Conservation (phyloP, 257 asterid species). For the Capsicum chinense region DNA sequence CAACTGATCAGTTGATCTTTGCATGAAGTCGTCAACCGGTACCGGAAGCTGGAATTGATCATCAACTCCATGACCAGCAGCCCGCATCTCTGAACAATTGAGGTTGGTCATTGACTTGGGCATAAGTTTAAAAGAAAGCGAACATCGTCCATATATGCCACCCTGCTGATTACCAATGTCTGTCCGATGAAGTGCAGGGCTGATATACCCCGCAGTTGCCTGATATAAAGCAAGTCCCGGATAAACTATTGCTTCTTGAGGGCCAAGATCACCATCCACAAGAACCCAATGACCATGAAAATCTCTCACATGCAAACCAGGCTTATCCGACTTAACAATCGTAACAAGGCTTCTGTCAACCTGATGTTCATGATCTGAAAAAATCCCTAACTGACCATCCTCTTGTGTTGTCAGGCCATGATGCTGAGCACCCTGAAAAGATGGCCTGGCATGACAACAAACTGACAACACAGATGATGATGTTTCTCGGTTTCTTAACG, state of each 20-base stretch:
- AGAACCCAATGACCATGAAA: conserved; percentile 91
- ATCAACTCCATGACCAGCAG: conserved; percentile 97
- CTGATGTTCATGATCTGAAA: conserved; percentile 81
- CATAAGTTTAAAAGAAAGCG: conserved; percentile 89
- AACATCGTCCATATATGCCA: conserved; percentile 72
- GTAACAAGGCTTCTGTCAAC: conserved; percentile 84
- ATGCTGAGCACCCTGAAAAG: conserved; percentile 86
- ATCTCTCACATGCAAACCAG: conserved; percentile 82
- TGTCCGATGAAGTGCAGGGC: conserved; percentile 75
- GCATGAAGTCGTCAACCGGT: conserved; percentile 96
- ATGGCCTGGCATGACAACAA: conserved; percentile 82
- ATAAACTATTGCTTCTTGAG: conserved; percentile 84
- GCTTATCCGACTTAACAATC: conserved; percentile 77
- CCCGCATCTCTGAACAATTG: conserved; percentile 92
- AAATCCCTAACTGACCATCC: conserved; percentile 75
- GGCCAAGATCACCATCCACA: conserved; percentile 92
- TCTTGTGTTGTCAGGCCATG: conserved; percentile 74
- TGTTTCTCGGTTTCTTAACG: conserved; percentile 76
- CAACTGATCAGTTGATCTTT: conserved; percentile 84
- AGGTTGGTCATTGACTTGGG: conserved; percentile 91
- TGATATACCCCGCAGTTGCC: conserved; percentile 94
- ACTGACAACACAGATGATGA: conserved; percentile 88
- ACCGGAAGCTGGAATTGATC: conserved; percentile 93
- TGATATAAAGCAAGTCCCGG: conserved; percentile 95
- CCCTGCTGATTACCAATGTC: conserved; percentile 67